phyloP scores from a whole-genome alignment of 1,139 yeast genomes.

The Sugiyamaella paludigena region DNA sequence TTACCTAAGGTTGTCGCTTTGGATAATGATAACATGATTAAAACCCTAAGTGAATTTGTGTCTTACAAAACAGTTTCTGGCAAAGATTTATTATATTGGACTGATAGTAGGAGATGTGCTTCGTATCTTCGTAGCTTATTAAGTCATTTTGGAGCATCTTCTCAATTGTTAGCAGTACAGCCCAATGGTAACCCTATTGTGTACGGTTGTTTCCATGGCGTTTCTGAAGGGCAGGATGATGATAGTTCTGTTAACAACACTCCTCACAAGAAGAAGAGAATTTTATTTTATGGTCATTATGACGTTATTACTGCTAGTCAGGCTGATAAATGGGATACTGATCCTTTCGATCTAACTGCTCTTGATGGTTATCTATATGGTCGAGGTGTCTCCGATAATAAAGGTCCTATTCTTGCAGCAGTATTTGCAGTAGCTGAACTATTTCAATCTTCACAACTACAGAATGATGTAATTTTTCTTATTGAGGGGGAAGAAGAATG shows the following conservation, averaged over 20 bases:
- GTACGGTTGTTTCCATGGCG: slow-evolving; percentile 60
- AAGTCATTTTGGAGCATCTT: slow-evolving; percentile 68
- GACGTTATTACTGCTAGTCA: slow-evolving; percentile 80
- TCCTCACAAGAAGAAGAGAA: slow-evolving; percentile 25
- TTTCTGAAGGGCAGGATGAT: slow-evolving; percentile 30
- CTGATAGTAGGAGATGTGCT: slow-evolving; percentile 87
- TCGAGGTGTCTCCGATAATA: slow-evolving; percentile 91
- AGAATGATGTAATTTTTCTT: slow-evolving; percentile 74
- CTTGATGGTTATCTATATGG: slow-evolving; percentile 85
- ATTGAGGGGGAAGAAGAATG: slow-evolving; percentile 96
- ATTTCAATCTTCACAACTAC: slow-evolving; percentile 49
- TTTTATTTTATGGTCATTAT: slow-evolving; percentile 93
- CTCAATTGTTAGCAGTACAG: slow-evolving; percentile 68
- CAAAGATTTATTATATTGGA: slow-evolving; percentile 60
- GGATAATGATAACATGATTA: slow-evolving; percentile 61
- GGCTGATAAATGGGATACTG: slow-evolving; percentile 62
- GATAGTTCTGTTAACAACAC: not conserved
- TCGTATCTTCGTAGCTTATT: slow-evolving; percentile 64
- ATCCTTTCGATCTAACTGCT: slow-evolving; percentile 74
- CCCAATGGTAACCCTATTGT: slow-evolving; percentile 80
- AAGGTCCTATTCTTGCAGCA: slow-evolving; percentile 91
- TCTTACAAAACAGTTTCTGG: slow-evolving; percentile 76
- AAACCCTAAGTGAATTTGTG: slow-evolving; percentile 59
- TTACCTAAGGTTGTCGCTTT: slow-evolving; percentile 19
- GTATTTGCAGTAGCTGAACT: slow-evolving; percentile 83